Evolutionary conservation across 306 rosid species (phyloP).

Genomic region (Pueraria montana): DNA sequence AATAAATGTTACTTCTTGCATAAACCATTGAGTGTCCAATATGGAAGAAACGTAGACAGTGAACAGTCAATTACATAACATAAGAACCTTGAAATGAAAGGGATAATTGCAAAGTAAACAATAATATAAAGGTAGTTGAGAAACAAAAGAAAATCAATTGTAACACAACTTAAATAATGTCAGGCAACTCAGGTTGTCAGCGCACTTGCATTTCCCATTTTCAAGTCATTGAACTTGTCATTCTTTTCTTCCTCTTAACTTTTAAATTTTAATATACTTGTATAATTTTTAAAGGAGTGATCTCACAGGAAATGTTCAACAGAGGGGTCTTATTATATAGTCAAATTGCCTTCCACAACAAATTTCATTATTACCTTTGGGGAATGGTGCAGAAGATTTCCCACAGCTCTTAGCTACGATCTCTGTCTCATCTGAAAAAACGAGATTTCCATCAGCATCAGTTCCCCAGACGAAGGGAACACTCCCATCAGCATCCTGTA

Average conservation of each 20-base stretch:
- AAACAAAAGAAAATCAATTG: conserved; percentile 29
- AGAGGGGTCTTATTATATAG: background rate
- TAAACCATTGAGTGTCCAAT: background rate
- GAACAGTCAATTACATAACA: background rate
- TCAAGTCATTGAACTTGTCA: conserved; percentile 14
- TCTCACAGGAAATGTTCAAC: conserved; percentile 22
- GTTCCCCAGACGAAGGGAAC: conserved; percentile 98
- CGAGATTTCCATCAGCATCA: conserved; percentile 90
- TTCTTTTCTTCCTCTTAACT: conserved; percentile 27
- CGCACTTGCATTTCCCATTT: conserved; percentile 33
- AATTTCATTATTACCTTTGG: conserved; percentile 73
- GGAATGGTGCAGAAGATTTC: conserved; percentile 94
- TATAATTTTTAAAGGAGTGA: conserved; percentile 11
- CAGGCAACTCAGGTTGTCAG: no score
- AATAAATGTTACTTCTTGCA: conserved; percentile 45
- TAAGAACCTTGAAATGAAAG: conserved; percentile 20
- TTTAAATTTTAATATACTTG: background rate
- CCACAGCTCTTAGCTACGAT: conserved; percentile 81
- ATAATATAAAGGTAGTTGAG: background rate
- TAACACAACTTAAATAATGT: background rate
- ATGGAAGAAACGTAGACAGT: background rate
- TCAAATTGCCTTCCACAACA: conserved; percentile 1
- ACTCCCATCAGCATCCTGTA: conserved; percentile 84
- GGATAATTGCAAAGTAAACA: conserved; percentile 33
- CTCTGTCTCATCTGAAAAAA: conserved; percentile 78